Evolutionary conservation across 768 basidiomycete genomes (phyloP).

Genomic region (Coprinopsis sp.): DNA sequence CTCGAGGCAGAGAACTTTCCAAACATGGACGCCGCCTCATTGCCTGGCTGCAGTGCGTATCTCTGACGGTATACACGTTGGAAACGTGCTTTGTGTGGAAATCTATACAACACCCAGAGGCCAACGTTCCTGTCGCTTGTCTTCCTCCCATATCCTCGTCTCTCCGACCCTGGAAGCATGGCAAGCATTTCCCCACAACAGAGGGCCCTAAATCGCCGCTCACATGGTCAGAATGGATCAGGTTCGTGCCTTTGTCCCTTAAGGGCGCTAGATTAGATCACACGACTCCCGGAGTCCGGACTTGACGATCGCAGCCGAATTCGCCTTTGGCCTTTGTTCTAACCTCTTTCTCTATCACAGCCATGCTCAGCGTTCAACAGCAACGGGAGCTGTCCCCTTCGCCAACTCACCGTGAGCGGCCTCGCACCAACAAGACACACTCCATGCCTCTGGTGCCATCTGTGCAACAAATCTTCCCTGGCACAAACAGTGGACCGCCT

Average conservation of each 20-base stretch:
- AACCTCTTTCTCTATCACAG: slow-evolving; percentile 27
- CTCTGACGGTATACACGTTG: slow-evolving; percentile 56
- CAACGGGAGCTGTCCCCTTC: slow-evolving; percentile 46
- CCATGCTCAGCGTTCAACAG: slow-evolving; percentile 38
- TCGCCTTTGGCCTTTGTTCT: not conserved
- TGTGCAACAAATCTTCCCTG: slow-evolving; percentile 44
- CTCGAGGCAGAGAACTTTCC: slow-evolving; percentile 32
- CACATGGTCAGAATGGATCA: slow-evolving; percentile 32
- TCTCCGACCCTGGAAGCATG: slow-evolving; percentile 38
- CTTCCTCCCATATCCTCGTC: slow-evolving; percentile 24
- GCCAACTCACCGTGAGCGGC: slow-evolving; percentile 42
- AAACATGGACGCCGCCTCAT: slow-evolving; percentile 55
- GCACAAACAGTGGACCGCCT: slow-evolving; percentile 33
- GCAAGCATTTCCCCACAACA: slow-evolving; percentile 55
- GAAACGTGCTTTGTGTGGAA: slow-evolving; percentile 48
- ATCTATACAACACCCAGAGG: slow-evolving; percentile 26
- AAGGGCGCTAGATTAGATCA: slow-evolving; percentile 1
- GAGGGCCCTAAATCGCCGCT: slow-evolving; percentile 3
- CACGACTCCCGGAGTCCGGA: slow-evolving; percentile 6
- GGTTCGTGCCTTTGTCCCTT: slow-evolving; percentile 33
- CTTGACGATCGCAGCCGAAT: not conserved
- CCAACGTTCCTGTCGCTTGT: slow-evolving; percentile 15
- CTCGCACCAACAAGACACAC: slow-evolving; percentile 53
- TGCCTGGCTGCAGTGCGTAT: slow-evolving; percentile 38
- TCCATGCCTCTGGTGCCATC: slow-evolving; percentile 63